Evolutionary conservation across 331 rosid species (phyloP).

Genomic region (Stylosanthes scabra): DNA sequence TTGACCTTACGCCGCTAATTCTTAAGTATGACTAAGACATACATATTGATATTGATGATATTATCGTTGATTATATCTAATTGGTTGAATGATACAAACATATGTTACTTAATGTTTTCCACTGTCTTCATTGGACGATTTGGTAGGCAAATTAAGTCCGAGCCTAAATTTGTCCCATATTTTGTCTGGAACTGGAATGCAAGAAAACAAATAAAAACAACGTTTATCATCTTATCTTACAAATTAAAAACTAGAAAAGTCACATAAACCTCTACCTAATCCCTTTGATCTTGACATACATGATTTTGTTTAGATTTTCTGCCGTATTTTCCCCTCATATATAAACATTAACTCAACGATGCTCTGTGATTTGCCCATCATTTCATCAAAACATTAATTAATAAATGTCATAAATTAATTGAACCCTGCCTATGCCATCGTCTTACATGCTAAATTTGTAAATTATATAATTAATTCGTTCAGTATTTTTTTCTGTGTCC

Average conservation of each 20-base stretch:
- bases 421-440: neutral
- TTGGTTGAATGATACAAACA: neutral
- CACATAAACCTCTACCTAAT: constrained; percentile 45
- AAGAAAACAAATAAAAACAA: constrained; percentile 22
- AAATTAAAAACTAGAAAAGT: constrained; percentile 10
- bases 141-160: constrained; percentile 20
- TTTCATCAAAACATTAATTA: constrained; percentile 40
- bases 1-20: constrained; percentile 5
- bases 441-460: too few species aligned
- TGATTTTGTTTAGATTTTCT: constrained; percentile 29
- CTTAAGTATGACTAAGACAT: neutral
- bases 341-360: constrained; percentile 38
- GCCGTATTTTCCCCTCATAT: constrained; percentile 10
- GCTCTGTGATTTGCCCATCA: constrained; percentile 43
- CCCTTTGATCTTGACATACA: constrained; percentile 42
- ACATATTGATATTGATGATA: neutral
- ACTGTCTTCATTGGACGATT: constrained; percentile 34
- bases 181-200: constrained; percentile 18
- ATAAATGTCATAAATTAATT: neutral
- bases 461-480: too few species aligned
- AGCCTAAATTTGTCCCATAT: constrained; percentile 17
- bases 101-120: constrained; percentile 17
- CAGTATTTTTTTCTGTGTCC: constrained; percentile 11
- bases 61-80: constrained; percentile 7
- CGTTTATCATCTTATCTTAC: neutral